Evolutionary conservation across 768 basidiomycete species (phyloP).

Genomic region (Boletus rufocinnamomeus): DNA sequence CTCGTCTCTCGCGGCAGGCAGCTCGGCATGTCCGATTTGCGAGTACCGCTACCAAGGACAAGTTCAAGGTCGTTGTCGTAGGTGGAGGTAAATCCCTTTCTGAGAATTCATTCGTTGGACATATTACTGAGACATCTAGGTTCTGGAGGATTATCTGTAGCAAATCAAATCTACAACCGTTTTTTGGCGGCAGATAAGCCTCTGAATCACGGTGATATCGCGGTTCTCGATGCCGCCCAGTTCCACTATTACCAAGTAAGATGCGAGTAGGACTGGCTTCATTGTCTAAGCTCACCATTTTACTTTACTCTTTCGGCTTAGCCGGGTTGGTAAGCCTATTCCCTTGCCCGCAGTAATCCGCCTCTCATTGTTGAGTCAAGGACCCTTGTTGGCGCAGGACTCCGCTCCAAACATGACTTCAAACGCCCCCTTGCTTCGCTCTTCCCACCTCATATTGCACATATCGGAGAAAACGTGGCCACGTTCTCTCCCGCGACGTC

Average conservation of each 20-base stretch:
- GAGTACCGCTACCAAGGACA: constrained; percentile 42
- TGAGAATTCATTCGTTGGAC: neutral
- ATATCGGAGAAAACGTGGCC: constrained; percentile 69
- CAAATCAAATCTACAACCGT: constrained; percentile 83
- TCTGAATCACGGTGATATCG: constrained; percentile 75
- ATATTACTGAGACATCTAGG: constrained; percentile 46
- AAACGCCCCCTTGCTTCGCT: constrained; percentile 65
- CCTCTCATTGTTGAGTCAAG: constrained; percentile 41
- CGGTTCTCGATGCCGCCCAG: constrained; percentile 78
- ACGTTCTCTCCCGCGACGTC: constrained; percentile 77
- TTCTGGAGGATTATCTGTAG: constrained; percentile 77
- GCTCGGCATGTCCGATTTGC: constrained; percentile 21
- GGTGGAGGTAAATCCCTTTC: constrained; percentile 67
- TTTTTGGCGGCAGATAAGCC: constrained; percentile 71
- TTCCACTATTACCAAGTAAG: constrained; percentile 83
- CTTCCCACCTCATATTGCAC: constrained; percentile 72
- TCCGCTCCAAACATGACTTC: constrained; percentile 69
- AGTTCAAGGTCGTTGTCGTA: constrained; percentile 82
- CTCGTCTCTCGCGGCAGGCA: constrained; percentile 8
- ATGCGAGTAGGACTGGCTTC: neutral
- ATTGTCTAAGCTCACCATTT: constrained; percentile 3
- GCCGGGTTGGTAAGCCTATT: constrained; percentile 79
- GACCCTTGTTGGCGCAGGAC: constrained; percentile 92
- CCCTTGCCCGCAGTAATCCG: neutral
- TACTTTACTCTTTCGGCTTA: constrained; percentile 31